phyloP scores from a whole-genome alignment of 352 stramenopile species.

The Phytopythium boreale region DNA sequence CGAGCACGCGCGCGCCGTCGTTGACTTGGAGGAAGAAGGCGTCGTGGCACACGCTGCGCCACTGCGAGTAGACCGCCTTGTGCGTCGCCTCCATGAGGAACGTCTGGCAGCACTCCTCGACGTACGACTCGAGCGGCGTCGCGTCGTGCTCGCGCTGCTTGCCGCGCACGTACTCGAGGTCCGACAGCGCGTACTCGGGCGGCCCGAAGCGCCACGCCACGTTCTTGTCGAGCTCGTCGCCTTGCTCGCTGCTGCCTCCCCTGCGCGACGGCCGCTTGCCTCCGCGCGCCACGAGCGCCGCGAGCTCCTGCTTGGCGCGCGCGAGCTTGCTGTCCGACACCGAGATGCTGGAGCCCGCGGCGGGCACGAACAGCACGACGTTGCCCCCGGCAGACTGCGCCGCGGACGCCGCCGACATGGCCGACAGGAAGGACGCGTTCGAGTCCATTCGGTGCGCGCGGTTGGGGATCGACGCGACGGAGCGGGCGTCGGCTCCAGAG shows the following conservation, averaged over 20 bases:
- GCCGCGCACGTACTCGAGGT: constrained; percentile 70
- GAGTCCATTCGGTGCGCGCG: constrained; percentile 22
- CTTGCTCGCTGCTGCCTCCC: constrained; percentile 21
- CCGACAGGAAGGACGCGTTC: constrained; percentile 25
- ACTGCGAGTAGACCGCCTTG: constrained; percentile 55
- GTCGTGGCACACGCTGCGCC: constrained; percentile 53
- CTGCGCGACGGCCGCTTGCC: constrained; percentile 48
- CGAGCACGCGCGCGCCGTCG: constrained; percentile 42
- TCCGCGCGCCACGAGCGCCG: constrained; percentile 42
- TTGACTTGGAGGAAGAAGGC: constrained; percentile 76
- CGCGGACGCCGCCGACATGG: constrained; percentile 20
- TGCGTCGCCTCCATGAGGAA: constrained; percentile 83
- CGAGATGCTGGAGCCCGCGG: constrained; percentile 61
- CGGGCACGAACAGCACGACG: constrained; percentile 70
- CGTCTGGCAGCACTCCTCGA: constrained; percentile 72
- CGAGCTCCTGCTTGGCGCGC: constrained; percentile 56
- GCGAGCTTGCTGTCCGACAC: constrained; percentile 59
- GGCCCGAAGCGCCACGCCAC: constrained; percentile 60
- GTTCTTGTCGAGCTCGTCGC: constrained; percentile 13
- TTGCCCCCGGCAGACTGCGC: constrained; percentile 43
- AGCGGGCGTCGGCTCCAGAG: not conserved
- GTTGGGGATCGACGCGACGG: constrained; percentile 4
- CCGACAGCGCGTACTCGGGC: constrained; percentile 72
- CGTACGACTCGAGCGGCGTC: constrained; percentile 63
- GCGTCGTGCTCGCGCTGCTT: constrained; percentile 48